Base-by-base conservation (phyloP, 345 rosid species). In the Salix arbutifolia region DNA sequence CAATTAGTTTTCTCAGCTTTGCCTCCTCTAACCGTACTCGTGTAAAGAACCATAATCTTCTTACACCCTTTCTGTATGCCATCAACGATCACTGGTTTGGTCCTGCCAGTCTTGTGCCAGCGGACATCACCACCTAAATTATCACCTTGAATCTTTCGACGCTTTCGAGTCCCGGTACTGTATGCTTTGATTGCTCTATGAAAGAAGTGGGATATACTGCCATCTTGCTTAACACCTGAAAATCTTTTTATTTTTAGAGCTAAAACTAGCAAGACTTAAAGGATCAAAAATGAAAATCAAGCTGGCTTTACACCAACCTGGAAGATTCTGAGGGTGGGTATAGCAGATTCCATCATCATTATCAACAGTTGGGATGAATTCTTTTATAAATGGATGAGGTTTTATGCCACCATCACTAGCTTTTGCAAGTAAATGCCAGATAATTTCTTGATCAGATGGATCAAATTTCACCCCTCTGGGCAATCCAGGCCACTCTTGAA, bases 51-150 rank as follows among this genome's bases (percentile, higher is more conserved):
- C 99, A 96, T 96, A 50, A 92, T 89, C 67, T 96, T 96, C 86
- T 96, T 96, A 79, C 95, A 91, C 3, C 97, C 99, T 84, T 76
- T 87, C 48, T 87, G 97, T 80, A 86, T 78, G 62, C 99, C 98
- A 77, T 93, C 94, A 76, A 91, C 65, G 40, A 86, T 82, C 65
- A 93, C 94, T 5, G 96, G 91, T 79, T 92, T 96, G 25, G 98
- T 96, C 84, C 77, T 87, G 62, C 99, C 99, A 42, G 98, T 96
- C 85, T 96, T 93, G 64, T 96, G 99, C 98, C 99, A 96, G 76
- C 99, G 92, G 14, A 93, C 98, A 85, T 91, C 99, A 19, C 90
- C 94, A 26, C 37, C 37, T 33, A 76, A 72, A 86, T 92, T 85
- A 60, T 91, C 98, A 17, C 88, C 94, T 53, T 88, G 89, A 71